Base-by-base conservation (phyloP, 1,139 yeast genomes). In the Pneumocystis canis region DNA sequence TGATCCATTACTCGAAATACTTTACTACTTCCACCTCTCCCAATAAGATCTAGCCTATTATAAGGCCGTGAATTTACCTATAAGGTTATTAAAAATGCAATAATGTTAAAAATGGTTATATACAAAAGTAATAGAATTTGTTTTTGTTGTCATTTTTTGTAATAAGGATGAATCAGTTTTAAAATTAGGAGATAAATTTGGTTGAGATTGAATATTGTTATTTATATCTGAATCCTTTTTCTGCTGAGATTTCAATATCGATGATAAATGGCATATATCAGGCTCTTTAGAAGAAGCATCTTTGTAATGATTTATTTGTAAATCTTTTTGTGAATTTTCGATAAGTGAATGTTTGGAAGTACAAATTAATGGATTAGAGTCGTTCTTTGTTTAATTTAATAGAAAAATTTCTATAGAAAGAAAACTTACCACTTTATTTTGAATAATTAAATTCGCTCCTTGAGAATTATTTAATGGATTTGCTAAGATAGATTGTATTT, bases 11-110 rank as follows among this genome's bases (percentile, higher is more conserved):
- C 96, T 69, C 86, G 85, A 76, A 85, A 92, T 20, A 92, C 98
- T 70, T 86, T 88, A 0, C 97, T 89, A 0, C 97, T 82, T 0
- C 98, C 98, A 40, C 98, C 98, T 70, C 86, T 80, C 16, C 98
- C 98, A 20, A 92, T 73, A 25, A 87, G 76, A 69, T 89, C 96
- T 30, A 88, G 75, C 64, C 85, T 81, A 69, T 86, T 94, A 71
- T 88, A 90, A 57, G 79, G 80, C 16, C 61, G 56, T 11, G 62
- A 63, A 53, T 63, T 63, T 62, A 63, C 54, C 54, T 47, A 47
- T 47, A 47, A 47, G 25, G 7, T 2, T 37, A 47, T 47, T 47
- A 47, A 14, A n/a, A n/a, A 47, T 11, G 2, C 18, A 5, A 11
- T 3, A 25, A 47, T 47, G 11, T 25, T 20, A 47, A 47, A 11